Evolutionary conservation across 306 rosid genomes (phyloP).

Genomic region (Astragalus membranaceus): DNA sequence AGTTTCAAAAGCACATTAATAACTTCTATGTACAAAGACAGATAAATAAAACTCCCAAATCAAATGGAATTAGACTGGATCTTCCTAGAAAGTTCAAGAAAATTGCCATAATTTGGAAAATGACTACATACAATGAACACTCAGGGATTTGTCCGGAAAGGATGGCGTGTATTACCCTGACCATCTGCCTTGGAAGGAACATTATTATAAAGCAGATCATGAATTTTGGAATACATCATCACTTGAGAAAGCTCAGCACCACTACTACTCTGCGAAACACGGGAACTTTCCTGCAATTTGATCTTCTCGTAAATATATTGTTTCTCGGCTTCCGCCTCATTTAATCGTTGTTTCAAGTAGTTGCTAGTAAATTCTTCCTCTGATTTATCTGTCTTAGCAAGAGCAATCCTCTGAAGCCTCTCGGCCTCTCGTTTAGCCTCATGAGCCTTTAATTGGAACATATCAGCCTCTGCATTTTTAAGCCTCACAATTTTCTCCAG

Average conservation of each 20-base stretch:
- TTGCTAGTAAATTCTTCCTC: conserved; percentile 18
- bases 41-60: neutral
- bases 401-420: conserved; percentile 11
- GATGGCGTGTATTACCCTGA: neutral
- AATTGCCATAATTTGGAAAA: neutral
- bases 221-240: conserved; percentile 17
- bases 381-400: conserved; percentile 12
- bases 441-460: conserved; percentile 10
- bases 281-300: conserved; percentile 18
- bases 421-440: conserved; percentile 16
- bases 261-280: neutral
- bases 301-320: conserved; percentile 13
- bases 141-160: conserved; percentile 13
- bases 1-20: neutral
- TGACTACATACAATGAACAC: neutral
- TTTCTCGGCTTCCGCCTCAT: conserved; percentile 9
- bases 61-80: neutral
- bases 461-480: conserved; percentile 14
- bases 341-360: conserved; percentile 13
- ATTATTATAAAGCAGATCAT: neutral
- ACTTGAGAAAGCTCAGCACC: conserved; percentile 5
- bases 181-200: neutral
- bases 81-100: neutral
- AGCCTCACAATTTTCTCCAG: conserved; percentile 13
- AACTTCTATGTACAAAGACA: neutral